Evolutionary conservation across 805 yeast genomes (phyloP), one percentile per base, ranked within the genome.

Genomic region (Kodamaea leandrae): DNA sequence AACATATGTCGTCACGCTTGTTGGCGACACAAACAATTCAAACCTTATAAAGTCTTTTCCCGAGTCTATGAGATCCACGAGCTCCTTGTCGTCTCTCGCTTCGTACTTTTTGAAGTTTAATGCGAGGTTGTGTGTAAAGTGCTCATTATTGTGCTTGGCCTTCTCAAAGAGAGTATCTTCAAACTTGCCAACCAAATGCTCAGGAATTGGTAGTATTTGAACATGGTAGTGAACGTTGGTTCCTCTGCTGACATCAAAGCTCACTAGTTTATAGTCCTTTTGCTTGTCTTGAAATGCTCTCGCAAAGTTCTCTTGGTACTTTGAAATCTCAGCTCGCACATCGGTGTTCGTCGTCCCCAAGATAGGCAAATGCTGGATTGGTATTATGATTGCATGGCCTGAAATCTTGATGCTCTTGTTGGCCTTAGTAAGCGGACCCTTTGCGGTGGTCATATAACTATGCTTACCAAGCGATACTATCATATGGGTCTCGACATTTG

Each of bases 301-400:
- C 3, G 70, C 70, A 12, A 86, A 53, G 2, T 80, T 62, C 0
- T 48, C 33, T 50, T 82, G 75, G 50, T 69, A 83, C 20, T 63
- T 51, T 2, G 54, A 37, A 2, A 78, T 20, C 42, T 50, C 24
- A 48, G 45, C n/a, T 42, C 42, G 47, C 68, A 79, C 71, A 79
- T 73, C 16, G 82, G 52, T 3, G 60, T 51, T 2, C 52, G 39
- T 5, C 76, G 42, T 36, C 44, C 51, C 39, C 8, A 51, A 34
- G 54, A 59, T 40, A 0, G 96, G 74, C 6, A 69, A 66, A 57
- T 89, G 97, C 15, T 82, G 79, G 14, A 90, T 76, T 0, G 96
- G 95, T 9, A 88, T 78, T 6, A 90, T 71, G 32, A 89, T 66
- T 16, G 86, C 86, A 65, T 89, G 96, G 0, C 95, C 96, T 0